Evolutionary conservation across 2,329 filamentous ascomycete genomes (phyloP), one percentile per base, ranked within the genome.

Genomic region (Cordyceps cicadae): DNA sequence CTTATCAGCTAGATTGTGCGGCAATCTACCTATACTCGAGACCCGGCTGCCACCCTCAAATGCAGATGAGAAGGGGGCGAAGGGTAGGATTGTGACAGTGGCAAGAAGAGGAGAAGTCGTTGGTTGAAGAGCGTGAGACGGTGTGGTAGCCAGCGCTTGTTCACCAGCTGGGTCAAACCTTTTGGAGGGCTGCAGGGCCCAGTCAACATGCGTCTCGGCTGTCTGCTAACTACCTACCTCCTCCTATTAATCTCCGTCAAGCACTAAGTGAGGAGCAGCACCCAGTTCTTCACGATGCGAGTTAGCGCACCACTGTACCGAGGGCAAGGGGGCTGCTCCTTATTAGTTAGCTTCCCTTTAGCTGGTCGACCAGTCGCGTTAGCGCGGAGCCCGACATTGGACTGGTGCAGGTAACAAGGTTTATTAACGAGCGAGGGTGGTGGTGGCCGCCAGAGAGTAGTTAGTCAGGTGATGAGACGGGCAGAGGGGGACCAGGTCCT

Each of bases 31-130:
- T 45, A 26, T 52, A n/a, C n/a, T 32, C 45, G 34, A 51, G 3
- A 43, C 17, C 34, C 11, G 32, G n/a, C 17, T 17, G 37, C 37
- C 24, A 29, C 37, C 3, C 46, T 29, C 34, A 7, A 21, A 34
- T 15, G 37, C 21, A 32, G 19, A 32, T 21, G 21, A 26, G 45
- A 17, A 24, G 5, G 37, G n/a, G 5, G 24, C 9, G 26, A 34
- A 46, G 17, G n/a, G 46, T 46, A 8, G 17, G 48, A 45, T 52
- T 46, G 48, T 37, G 48, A 52, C 49, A 39, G 56, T 46, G 39
- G 39, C 48, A 52, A 46, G 49, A 24, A 41, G 37, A 60, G 19
- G 32, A 58, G 55, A 34, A 51, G 32, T 48, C 55, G 56, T 59
- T 59, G 56, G 56, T 59, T 59, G 48, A 46, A 59, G 48, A 52